Percentiles rank a stretch among this genome's conserved stretches.
Conservation (phyloP, 2,329 filamentous ascomycete genomes). For the Monilinia laxa region DNA sequence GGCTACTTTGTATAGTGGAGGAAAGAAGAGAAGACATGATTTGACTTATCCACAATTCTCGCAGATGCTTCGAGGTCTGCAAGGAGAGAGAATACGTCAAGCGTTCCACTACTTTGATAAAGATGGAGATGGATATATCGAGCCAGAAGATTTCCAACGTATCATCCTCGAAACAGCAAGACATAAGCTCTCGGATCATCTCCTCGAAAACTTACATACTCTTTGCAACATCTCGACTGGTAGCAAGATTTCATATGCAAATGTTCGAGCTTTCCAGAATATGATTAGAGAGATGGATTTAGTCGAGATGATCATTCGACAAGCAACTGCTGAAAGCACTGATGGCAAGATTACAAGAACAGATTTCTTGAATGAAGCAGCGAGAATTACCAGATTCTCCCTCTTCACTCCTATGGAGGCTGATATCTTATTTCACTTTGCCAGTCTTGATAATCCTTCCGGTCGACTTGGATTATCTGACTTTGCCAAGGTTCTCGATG, state of each 20-base stretch:
- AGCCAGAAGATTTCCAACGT: slow-evolving; percentile 92
- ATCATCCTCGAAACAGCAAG: slow-evolving; percentile 91
- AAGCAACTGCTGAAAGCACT: slow-evolving; percentile 75
- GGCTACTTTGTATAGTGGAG: slow-evolving; percentile 91
- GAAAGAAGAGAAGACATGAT: slow-evolving; percentile 81
- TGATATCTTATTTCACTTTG: slow-evolving; percentile 98
- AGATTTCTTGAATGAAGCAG: slow-evolving; percentile 93
- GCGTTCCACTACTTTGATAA: slow-evolving; percentile 91
- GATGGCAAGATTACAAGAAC: slow-evolving; percentile 93
- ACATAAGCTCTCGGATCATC: slow-evolving; percentile 96
- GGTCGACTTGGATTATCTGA: slow-evolving; percentile 78
- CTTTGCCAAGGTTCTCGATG: slow-evolving; percentile 93
- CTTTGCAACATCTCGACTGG: slow-evolving; percentile 91
- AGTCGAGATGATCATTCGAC: slow-evolving; percentile 88
- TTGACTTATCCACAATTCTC: slow-evolving; percentile 97
- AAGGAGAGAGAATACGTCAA: slow-evolving; percentile 93
- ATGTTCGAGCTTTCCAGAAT: slow-evolving; percentile 96
- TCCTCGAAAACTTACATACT: slow-evolving; percentile 85
- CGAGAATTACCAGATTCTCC: slow-evolving; percentile 87
- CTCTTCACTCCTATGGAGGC: slow-evolving; percentile 98
- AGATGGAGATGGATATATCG: slow-evolving; percentile 90
- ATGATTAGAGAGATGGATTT: slow-evolving; percentile 97
- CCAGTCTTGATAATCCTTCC: slow-evolving; percentile 84
- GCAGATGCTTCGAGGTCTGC: slow-evolving; percentile 93
- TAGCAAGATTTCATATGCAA: slow-evolving; percentile 95